phyloP scores from a whole-genome alignment of 2,329 filamentous ascomycete species.

The Xylaria sp. region DNA sequence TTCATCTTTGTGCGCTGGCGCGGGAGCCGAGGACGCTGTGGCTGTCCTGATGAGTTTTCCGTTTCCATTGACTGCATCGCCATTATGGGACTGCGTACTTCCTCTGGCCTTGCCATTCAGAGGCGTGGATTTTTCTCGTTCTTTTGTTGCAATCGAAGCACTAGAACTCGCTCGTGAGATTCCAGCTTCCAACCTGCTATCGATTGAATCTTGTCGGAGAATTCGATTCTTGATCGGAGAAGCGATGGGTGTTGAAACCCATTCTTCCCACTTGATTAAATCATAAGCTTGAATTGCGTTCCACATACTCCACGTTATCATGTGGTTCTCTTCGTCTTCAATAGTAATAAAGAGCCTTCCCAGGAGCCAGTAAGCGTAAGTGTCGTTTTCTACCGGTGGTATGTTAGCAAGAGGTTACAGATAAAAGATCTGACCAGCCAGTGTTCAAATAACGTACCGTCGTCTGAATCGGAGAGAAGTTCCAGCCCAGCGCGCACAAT shows the following conservation, averaged over 20 bases:
- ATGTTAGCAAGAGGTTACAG: conserved; percentile 2
- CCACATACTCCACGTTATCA: conserved; percentile 43
- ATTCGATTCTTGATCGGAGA: conserved; percentile 19
- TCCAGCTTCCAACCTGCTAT: conserved; percentile 1
- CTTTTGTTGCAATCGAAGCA: background rate
- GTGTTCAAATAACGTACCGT: conserved; percentile 26
- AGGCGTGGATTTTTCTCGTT: background rate
- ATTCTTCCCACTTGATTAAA: conserved; percentile 42
- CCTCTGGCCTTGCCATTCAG: background rate
- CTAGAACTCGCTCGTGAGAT: conserved; percentile 8
- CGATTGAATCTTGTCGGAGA: conserved; percentile 11
- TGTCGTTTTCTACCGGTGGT: conserved; percentile 42
- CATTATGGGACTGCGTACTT: conserved; percentile 6
- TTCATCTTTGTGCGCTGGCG: background rate
- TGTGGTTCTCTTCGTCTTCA: conserved; percentile 40
- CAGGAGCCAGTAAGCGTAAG: conserved; percentile 44
- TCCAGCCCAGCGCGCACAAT: conserved; percentile 45
- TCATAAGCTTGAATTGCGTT: conserved; percentile 42
- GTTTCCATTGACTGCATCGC: background rate
- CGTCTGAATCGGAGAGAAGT: conserved; percentile 46
- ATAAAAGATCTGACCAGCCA: background rate
- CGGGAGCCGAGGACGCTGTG: conserved; percentile 13
- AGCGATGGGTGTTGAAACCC: conserved; percentile 38
- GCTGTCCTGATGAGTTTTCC: conserved; percentile 18
- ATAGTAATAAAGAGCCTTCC: conserved; percentile 40